Evolutionary conservation across 1,284 basidiomycete species (phyloP), one percentile per base, ranked within the genome.

Genomic region (Golubevia pallescens): DNA sequence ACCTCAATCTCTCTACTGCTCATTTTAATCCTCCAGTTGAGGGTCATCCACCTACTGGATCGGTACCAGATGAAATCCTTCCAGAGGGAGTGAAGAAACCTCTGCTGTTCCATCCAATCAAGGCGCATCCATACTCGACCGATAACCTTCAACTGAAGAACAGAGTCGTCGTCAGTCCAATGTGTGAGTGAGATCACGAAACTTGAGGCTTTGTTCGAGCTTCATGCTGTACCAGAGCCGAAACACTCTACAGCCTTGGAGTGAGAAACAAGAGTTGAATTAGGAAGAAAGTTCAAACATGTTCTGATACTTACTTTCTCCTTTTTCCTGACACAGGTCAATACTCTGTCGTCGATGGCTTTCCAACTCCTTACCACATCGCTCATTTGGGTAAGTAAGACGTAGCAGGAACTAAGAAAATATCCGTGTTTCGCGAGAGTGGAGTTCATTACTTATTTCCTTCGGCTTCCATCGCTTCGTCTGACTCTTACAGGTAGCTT

Each of bases 311-410:
- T 4, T 28, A 16, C 60, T n/a, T 28, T 48, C 60, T 14, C n/a
- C 34, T 32, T 75, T 72, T 80, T 14, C 65, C 73, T 10, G 80
- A 79, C 51, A 80, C 82, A 81, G 82, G 80, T 54, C 76, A 79
- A 67, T 84, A 81, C 57, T 78, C 76, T 13, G 70, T 72, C 5
- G 48, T 58, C 3, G 73, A 84, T 58, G 81, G 81, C n/a, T 64
- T 80, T 24, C 73, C 73, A 4, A 70, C 77, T 1, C 80, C 78
- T 1, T 84, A 76, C 63, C 81, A 84, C 55, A 66, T 84, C 21
- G 80, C 73, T 10, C 81, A 84, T 58, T 71, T 77, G 4, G 81
- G 80, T 38, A 10, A 38, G 34, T 38, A n/a, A n/a, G n/a, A n/a
- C 34, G 3, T 38, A 38, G 34, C 10, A 5, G 5, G 10, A 10